Conservation (phyloP, 2,329 filamentous ascomycete genomes). For the Mollisiaceae sp. region DNA sequence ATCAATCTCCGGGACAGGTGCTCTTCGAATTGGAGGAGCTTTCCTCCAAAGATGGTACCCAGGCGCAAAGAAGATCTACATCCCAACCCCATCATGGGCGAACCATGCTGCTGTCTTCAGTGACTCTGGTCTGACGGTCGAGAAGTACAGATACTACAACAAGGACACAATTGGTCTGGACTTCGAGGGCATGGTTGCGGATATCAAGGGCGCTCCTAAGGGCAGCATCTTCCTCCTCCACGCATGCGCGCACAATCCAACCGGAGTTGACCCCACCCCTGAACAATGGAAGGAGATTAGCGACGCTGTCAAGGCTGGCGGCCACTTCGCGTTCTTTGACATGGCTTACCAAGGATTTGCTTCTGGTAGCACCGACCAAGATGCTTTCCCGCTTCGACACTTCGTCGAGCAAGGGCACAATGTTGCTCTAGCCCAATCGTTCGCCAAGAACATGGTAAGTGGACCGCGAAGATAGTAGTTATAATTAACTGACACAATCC, state of each 20-base stretch:
- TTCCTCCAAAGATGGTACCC: constrained; percentile 94
- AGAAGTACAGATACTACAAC: constrained; percentile 99
- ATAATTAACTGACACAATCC: constrained; percentile 22
- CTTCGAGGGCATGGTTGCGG: constrained; percentile 89
- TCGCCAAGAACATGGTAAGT: constrained; percentile 97
- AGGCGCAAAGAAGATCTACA: constrained; percentile 92
- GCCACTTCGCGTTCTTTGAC: constrained; percentile 96
- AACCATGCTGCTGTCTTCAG: constrained; percentile 98
- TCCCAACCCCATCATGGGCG: constrained; percentile 95
- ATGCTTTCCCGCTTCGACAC: constrained; percentile 91
- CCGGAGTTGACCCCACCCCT: constrained; percentile 89
- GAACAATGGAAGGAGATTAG: constrained; percentile 95
- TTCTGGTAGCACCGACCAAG: constrained; percentile 86
- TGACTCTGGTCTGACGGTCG: constrained; percentile 87
- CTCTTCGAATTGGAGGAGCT: constrained; percentile 89
- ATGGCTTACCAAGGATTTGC: constrained; percentile 99
- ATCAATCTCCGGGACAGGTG: constrained; percentile 97
- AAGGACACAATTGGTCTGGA: constrained; percentile 98
- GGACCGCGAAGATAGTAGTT: not conserved
- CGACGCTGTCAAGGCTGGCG: constrained; percentile 81
- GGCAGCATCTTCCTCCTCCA: constrained; percentile 92
- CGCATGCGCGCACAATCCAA: constrained; percentile 97
- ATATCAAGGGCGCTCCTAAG: constrained; percentile 87
- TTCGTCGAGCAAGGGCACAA: constrained; percentile 93
- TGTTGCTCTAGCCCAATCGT: constrained; percentile 87